Evolutionary conservation across 73 alveolate species (phyloP).

Genomic region (Diophrys appendiculata): DNA sequence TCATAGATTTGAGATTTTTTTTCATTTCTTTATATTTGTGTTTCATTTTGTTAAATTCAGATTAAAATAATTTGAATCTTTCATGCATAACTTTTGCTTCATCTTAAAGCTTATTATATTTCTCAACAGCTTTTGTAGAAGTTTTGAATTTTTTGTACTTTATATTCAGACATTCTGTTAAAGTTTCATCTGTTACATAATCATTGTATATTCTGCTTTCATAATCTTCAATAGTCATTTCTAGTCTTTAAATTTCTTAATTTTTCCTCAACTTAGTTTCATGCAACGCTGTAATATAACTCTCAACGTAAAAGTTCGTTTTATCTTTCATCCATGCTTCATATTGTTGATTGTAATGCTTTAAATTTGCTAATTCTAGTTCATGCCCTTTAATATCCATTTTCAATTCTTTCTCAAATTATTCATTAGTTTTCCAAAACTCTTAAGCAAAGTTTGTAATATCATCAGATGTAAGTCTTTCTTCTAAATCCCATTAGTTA

Average conservation of each 20-base stretch:
- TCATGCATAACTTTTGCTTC: not conserved
- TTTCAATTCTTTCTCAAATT: conserved; percentile 23
- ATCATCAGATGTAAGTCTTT: not conserved
- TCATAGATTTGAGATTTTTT: not conserved
- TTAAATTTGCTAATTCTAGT: conserved; percentile 4
- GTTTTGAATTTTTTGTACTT: not conserved
- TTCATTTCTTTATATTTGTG: not conserved
- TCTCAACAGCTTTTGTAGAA: not conserved
- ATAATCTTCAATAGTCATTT: not conserved
- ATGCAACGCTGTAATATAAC: not conserved
- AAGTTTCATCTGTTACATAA: not conserved
- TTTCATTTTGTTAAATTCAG: not conserved
- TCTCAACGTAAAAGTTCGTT: not conserved
- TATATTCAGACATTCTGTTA: not conserved
- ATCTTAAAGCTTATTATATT: not conserved
- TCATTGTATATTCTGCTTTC: not conserved
- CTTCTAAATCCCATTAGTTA: conserved; percentile 21
- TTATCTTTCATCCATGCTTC: conserved; percentile 18
- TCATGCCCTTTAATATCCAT: not conserved
- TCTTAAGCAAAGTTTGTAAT: conserved; percentile 16
- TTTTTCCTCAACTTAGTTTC: not conserved
- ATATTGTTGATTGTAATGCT: not conserved
- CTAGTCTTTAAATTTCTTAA: not conserved
- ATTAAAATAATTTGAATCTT: too few relatives aligned
- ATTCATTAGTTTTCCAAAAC: conserved; percentile 17